These are phyloP conservation scores for Xylaria polymorpha DNA, from an alignment of 2,329 filamentous ascomycete species.

Conservation along the genomic window DNA sequence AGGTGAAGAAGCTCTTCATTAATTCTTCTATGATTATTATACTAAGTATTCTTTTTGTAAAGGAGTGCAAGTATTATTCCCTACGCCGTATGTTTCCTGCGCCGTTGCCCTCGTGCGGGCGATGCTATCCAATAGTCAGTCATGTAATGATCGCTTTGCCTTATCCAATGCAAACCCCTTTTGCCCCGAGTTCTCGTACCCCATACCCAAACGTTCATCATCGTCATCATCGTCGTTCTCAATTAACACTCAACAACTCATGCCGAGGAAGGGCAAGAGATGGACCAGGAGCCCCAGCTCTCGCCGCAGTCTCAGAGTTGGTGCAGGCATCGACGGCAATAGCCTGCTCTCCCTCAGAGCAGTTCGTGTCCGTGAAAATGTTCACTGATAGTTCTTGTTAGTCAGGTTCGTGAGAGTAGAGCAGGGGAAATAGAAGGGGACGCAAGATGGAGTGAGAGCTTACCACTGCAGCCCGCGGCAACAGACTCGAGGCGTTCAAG, in stretches of 20 bases:
- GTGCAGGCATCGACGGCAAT: slow-evolving; percentile 24
- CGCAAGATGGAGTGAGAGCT: slow-evolving; percentile 22
- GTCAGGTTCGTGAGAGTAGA: neutral
- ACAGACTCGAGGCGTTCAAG: slow-evolving; percentile 40
- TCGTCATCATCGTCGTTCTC: neutral
- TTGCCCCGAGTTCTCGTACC: neutral
- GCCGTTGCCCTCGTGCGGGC: slow-evolving; percentile 26
- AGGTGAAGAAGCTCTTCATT: neutral
- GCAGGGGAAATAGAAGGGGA: neutral
- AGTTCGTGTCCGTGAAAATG: slow-evolving; percentile 37
- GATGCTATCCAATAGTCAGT: slow-evolving; percentile 28
- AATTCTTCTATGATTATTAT: slow-evolving; percentile 7
- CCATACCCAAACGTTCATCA: neutral
- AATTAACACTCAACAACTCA: neutral
- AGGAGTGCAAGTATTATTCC: slow-evolving; percentile 22
- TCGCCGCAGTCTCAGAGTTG: slow-evolving; percentile 15
- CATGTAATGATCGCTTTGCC: slow-evolving; percentile 15
- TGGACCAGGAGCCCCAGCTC: slow-evolving; percentile 36
- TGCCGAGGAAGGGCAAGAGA: slow-evolving; percentile 31
- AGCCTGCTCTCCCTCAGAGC: slow-evolving; percentile 23
- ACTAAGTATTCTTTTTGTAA: slow-evolving; percentile 10
- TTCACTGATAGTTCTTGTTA: slow-evolving; percentile 32
- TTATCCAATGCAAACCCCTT: neutral
- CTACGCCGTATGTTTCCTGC: slow-evolving; percentile 25
- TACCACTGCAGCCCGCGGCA: slow-evolving; percentile 44